Conservation (phyloP, 345 rosid species). For the Toxicodendron radicans region DNA sequence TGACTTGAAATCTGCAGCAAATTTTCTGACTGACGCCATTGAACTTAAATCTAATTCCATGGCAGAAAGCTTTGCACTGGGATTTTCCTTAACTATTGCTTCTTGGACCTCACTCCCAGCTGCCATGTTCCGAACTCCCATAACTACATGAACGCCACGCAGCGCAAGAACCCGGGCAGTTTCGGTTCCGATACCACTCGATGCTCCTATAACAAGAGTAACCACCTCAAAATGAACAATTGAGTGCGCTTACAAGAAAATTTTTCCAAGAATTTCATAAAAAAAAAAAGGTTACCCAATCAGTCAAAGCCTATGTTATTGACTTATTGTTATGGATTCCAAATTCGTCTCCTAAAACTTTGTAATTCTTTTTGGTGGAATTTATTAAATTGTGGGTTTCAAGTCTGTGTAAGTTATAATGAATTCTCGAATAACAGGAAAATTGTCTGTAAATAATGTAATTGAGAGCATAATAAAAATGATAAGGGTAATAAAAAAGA, state of each 20-base stretch:
- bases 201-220: slow-evolving; percentile 29
- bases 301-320: background rate
- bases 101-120: slow-evolving; percentile 34
- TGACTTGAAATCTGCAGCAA: slow-evolving; percentile 42
- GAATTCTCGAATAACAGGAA: no score
- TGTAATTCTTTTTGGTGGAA: no score
- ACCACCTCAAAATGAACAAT: background rate
- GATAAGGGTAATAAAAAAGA: background rate
- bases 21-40: slow-evolving; percentile 35
- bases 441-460: no score
- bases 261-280: background rate
- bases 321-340: no score
- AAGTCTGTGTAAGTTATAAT: no score
- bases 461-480: no score
- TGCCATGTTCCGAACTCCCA: slow-evolving; percentile 35
- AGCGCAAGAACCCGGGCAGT: slow-evolving; percentile 44
- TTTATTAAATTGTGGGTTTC: no score
- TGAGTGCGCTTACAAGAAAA: no score
- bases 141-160: slow-evolving; percentile 42
- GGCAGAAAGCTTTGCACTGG: slow-evolving; percentile 32
- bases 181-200: slow-evolving; percentile 46
- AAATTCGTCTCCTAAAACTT: no score
- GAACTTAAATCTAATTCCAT: slow-evolving; percentile 43
- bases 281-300: background rate
- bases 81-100: slow-evolving; percentile 29